Base-by-base conservation (phyloP, 1,139 yeast genomes). In the Saccharomyces pastorianus region DNA sequence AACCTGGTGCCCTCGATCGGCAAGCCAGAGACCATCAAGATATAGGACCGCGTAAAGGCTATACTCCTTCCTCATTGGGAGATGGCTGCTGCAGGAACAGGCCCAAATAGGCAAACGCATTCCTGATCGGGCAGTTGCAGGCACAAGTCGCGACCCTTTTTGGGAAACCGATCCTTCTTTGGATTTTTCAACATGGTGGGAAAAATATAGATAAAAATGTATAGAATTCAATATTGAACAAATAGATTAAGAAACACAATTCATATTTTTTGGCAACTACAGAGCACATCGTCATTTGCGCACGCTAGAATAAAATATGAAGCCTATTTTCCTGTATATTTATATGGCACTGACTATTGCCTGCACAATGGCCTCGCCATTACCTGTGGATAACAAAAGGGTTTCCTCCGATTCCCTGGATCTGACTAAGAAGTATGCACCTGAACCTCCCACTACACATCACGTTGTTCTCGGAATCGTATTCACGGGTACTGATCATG, bases 391-490 rank as follows among this genome's bases (percentile, higher is more conserved):
- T 6, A 48, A 48, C 25, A 38, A 9, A 38, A 38, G 44, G 25
- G 23, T 32, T 42, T 34, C 44, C 11, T 38, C 44, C 1, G 44
- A 38, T 13, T 38, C 48, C 29, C 41, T 59, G 50, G 60, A 59
- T 50, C 27, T 52, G 48, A 38, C 44, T 6, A 60, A 61, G 46
- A 48, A 60, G 3, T 68, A 66, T 51, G 64, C 64, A 48, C 69
- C 71, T 7, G 66, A 66, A 49, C 71, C 71, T 23, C 71, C 71
- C 11, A 64, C 61, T n/a, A 65, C 68, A 1, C 64, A 61, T 51
- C 54, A 62, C 32, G 64, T 62, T 11, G 51, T 62, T 41, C 53
- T 67, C 53, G 64, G 64, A 23, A 50, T 67, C 44, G 63, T 61
- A 46, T 67, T 63, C 52, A 59, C 55, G 14, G 58, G 49, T 2